Evolutionary conservation across 768 basidiomycete species (phyloP).

Genomic region (Tephrocybe rancida): DNA sequence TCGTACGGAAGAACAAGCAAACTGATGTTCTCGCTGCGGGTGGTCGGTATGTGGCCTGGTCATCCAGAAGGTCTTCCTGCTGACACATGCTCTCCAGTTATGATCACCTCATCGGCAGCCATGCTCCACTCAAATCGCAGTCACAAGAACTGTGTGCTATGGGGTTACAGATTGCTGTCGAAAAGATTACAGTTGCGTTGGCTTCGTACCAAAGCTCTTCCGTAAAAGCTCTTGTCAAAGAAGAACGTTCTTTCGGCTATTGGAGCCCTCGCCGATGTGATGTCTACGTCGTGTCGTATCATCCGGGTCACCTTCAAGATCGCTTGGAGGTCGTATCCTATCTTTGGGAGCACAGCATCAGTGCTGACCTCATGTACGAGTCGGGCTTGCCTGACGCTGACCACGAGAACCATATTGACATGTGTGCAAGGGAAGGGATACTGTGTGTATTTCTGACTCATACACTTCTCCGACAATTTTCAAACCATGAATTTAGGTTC

Average conservation of each 20-base stretch:
- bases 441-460: slow-evolving; percentile 52
- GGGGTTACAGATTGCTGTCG: slow-evolving; percentile 76
- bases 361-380: slow-evolving; percentile 89
- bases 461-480: background rate
- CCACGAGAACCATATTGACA: too few relatives aligned
- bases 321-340: slow-evolving; percentile 76
- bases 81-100: slow-evolving; percentile 47
- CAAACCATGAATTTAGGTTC: slow-evolving; percentile 28
- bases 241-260: slow-evolving; percentile 81
- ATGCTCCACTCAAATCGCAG: slow-evolving; percentile 56
- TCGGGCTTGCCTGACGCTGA: slow-evolving; percentile 62
- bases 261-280: slow-evolving; percentile 92
- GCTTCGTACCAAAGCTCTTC: slow-evolving; percentile 72
- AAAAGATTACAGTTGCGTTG: slow-evolving; percentile 72
- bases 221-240: slow-evolving; percentile 71
- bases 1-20: slow-evolving; percentile 66
- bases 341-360: slow-evolving; percentile 82
- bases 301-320: slow-evolving; percentile 74
- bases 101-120: slow-evolving; percentile 66
- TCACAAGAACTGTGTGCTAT: slow-evolving; percentile 63
- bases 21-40: slow-evolving; percentile 79
- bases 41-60: slow-evolving; percentile 56
- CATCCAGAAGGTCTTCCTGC: background rate
- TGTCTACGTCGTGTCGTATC: slow-evolving; percentile 82
- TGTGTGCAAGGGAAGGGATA: slow-evolving; percentile 89